Evolutionary conservation across 495 filamentous ascomycete genomes (phyloP).

Genomic region (Cenococcum geophilum): DNA sequence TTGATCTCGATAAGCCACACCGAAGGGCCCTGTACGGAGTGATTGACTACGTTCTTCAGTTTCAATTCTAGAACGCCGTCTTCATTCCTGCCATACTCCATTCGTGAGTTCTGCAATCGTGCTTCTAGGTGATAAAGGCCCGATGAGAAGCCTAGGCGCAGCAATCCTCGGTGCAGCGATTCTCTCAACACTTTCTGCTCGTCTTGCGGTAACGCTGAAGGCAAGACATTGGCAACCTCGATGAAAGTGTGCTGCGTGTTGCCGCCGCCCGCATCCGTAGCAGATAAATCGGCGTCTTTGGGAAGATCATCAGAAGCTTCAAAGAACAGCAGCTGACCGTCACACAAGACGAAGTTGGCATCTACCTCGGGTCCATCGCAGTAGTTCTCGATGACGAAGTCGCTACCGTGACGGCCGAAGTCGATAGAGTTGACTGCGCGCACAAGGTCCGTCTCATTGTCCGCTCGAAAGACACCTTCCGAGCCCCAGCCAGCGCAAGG

Average conservation of each 20-base stretch:
- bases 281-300: constrained; percentile 40
- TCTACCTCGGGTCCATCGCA: constrained; percentile 49
- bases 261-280: neutral
- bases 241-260: neutral
- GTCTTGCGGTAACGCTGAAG: constrained; percentile 2
- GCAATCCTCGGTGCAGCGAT: constrained; percentile 2
- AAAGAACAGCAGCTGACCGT: constrained; percentile 47
- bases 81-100: constrained; percentile 21
- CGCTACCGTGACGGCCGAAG: neutral
- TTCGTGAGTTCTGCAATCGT: constrained; percentile 36
- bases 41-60: neutral
- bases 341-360: constrained; percentile 46
- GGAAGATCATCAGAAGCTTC: constrained; percentile 51
- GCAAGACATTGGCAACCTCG: constrained; percentile 7
- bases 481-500: constrained; percentile 41
- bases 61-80: constrained; percentile 5
- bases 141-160: constrained; percentile 34
- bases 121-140: constrained; percentile 41
- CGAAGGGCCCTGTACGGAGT: constrained; percentile 4
- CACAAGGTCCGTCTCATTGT: constrained; percentile 31
- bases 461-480: constrained; percentile 43
- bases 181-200: constrained; percentile 4
- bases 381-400: constrained; percentile 24
- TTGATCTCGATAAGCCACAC: constrained; percentile 43
- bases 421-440: neutral